Conservation (phyloP, 129 eudicot species). For the Glebionis coronaria region DNA sequence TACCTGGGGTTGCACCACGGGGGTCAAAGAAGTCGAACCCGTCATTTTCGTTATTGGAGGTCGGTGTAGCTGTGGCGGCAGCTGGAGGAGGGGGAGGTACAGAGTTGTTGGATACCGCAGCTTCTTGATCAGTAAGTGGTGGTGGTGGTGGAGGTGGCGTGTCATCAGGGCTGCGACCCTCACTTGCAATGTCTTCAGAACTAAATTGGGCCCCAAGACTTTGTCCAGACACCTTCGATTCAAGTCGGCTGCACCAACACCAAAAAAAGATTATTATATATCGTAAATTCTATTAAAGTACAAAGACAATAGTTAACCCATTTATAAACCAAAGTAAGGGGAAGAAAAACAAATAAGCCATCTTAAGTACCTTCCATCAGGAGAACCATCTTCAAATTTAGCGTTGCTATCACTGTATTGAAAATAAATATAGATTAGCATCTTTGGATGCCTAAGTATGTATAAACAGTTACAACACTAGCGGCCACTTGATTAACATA, state of each 20-base stretch:
- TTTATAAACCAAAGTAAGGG: not conserved
- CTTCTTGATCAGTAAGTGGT: conserved; percentile 37
- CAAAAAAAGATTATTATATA: not conserved
- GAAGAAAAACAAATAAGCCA: not conserved
- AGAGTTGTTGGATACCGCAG: conserved; percentile 21
- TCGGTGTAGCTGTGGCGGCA: conserved; percentile 28
- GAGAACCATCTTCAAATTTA: conserved; percentile 67
- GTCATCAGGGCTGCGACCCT: conserved; percentile 46
- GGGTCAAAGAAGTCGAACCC: conserved; percentile 88
- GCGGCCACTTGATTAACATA: not conserved
- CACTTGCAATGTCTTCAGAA: conserved; percentile 79
- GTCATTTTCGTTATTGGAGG: conserved; percentile 35
- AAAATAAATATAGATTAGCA: conserved; percentile 9
- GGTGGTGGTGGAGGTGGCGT: conserved; percentile 37
- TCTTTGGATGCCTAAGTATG: not conserved
- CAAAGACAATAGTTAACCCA: not conserved
- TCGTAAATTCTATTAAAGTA: not conserved
- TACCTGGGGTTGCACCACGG: conserved; percentile 72
- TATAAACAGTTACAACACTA: not conserved
- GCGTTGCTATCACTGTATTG: conserved; percentile 65
- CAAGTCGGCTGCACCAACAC: conserved; percentile 42
- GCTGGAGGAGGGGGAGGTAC: conserved; percentile 22
- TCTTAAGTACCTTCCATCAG: conserved; percentile 71
- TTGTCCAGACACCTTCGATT: conserved; percentile 60
- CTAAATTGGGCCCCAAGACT: conserved; percentile 67